These are phyloP conservation scores for Diaporthe australafricana DNA, from an alignment of 2,329 filamentous ascomycete genomes.

Conservation along the genomic window DNA sequence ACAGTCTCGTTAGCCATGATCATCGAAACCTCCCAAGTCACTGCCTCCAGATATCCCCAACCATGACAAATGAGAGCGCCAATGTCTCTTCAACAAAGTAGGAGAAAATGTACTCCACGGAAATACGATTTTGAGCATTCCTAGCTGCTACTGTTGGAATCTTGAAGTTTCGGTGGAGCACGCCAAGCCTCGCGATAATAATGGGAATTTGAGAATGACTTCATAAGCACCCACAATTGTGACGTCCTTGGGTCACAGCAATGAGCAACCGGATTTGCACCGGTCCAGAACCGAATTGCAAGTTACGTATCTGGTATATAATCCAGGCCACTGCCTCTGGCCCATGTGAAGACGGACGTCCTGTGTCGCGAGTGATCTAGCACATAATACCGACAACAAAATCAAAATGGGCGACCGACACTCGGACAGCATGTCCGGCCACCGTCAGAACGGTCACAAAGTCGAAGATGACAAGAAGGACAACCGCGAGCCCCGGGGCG, in stretches of 20 bases:
- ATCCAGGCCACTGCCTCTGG: neutral
- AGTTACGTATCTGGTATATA: neutral
- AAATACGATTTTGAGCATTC: neutral
- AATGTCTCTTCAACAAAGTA: neutral
- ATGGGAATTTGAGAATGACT: conserved; percentile 9
- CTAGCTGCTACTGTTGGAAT: neutral
- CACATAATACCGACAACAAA: neutral
- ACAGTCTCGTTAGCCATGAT: neutral
- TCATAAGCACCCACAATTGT: conserved; percentile 23
- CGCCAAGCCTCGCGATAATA: conserved; percentile 6
- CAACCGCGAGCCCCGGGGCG: neutral
- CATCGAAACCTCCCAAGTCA: neutral
- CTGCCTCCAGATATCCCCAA: neutral
- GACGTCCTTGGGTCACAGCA: neutral
- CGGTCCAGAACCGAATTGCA: neutral
- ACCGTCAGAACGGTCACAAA: neutral
- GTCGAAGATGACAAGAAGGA: neutral
- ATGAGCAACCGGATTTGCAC: neutral
- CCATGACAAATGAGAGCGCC: neutral
- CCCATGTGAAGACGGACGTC: neutral
- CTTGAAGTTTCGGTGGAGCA: conserved; percentile 4
- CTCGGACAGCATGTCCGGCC: neutral
- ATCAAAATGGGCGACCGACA: neutral
- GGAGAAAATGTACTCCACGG: neutral
- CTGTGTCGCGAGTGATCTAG: neutral